Base-by-base conservation (phyloP, 371 early-diverging fungal species). In the Nematocida sp. region DNA sequence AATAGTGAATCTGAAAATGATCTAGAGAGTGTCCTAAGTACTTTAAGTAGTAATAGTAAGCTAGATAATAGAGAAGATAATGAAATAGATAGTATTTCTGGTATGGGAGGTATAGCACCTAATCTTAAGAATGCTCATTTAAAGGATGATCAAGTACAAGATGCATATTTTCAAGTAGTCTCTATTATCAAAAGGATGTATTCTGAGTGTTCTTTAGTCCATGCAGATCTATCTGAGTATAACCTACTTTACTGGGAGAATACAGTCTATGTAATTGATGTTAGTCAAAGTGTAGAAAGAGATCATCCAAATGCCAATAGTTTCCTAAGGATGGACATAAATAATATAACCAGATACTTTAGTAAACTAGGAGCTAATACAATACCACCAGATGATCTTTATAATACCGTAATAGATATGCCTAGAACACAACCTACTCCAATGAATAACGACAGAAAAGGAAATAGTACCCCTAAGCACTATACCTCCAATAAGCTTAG, bases 151-250 rank as follows among this genome's bases (percentile, higher is more conserved):
- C 43, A 77, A 86, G 31, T 84, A 85, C 63, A 89, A 88, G 43
- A 86, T 7, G 23, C 94, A 38, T 96, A 96, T 81, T 83, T 85
- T 76, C 91, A 96, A 78, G 82, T 91, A 52, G 84, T 94, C 49
- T 87, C 87, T 67, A 88, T 90, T 76, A 88, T 97, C 83, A 88
- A 92, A 75, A 88, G 86, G 49, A 88, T 99, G 88, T 97, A 93
- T 84, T 88, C 92, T 76, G 88, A 88, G 11, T 94, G 95, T 81
- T 86, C 87, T 27, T 84, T 99, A 15, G 94, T 99, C 2, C 99
- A 99, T 81, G 96, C 95, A 25, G 99, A 99, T 88, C 85, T 99
- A 62, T 89, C 89, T 81, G 99, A 96, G 85, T 99, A 96, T 84
- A 99, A 99, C 80, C 86, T 99, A 27, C 84, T 98, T n/a, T 79